A percentile compares a stretch with the other conserved stretches of the same genome.
Conservation (phyloP, 768 basidiomycete species). For the Austroboletus festivus region DNA sequence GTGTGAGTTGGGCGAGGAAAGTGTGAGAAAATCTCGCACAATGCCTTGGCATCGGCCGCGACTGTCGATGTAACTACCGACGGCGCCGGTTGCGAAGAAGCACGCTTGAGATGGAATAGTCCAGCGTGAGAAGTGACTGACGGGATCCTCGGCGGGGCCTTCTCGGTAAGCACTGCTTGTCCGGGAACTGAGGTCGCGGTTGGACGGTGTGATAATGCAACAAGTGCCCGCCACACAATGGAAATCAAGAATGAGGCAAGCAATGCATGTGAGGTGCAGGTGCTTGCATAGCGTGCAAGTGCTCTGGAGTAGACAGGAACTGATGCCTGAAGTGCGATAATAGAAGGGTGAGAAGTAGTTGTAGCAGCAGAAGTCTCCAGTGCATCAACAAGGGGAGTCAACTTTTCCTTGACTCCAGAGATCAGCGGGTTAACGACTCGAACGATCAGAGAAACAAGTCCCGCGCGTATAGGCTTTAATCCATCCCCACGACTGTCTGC, state of each 20-base stretch:
- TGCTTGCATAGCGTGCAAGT: slow-evolving; percentile 53
- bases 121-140: slow-evolving; percentile 54
- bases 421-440: slow-evolving; percentile 67
- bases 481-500: slow-evolving; percentile 64
- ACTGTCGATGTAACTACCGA: slow-evolving; percentile 44
- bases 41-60: slow-evolving; percentile 55
- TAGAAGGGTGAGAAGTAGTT: slow-evolving; percentile 49
- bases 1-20: slow-evolving; percentile 61
- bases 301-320: slow-evolving; percentile 62
- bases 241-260: slow-evolving; percentile 73
- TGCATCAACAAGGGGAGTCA: slow-evolving; percentile 59
- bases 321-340: slow-evolving; percentile 53
- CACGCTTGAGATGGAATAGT: slow-evolving; percentile 65
- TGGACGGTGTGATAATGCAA: slow-evolving; percentile 65
- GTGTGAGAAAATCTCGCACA: slow-evolving; percentile 57
- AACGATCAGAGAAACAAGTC: slow-evolving; percentile 63
- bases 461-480: slow-evolving; percentile 65
- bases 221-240: slow-evolving; percentile 69
- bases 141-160: slow-evolving; percentile 45
- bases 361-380: slow-evolving; percentile 48
- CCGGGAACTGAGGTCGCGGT: slow-evolving; percentile 42
- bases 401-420: slow-evolving; percentile 54
- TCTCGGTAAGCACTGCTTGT: slow-evolving; percentile 30
- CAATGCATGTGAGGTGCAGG: slow-evolving; percentile 51
- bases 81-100: slow-evolving; percentile 63